Conservation (phyloP, 306 rosid genomes). For the Malus sylvestris region DNA sequence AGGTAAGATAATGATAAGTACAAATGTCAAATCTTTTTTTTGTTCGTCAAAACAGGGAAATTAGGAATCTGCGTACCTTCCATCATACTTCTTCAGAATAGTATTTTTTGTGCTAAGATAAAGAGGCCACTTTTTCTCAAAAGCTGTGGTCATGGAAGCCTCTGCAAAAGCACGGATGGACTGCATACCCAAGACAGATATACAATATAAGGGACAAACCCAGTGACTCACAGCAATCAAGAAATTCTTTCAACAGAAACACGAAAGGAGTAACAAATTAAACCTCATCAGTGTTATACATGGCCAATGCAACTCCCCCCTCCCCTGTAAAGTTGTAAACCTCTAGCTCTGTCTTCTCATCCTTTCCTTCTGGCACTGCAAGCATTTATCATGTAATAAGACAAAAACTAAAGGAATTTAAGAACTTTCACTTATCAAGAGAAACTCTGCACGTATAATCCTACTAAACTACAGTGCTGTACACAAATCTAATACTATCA, state of each 20-base stretch:
- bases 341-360: slow-evolving; percentile 65
- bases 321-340: slow-evolving; percentile 82
- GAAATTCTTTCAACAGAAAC: slow-evolving; percentile 16
- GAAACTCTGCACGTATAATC: not conserved
- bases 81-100: slow-evolving; percentile 96
- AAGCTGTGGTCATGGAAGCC: slow-evolving; percentile 85
- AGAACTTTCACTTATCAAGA: not conserved
- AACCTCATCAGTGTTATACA: slow-evolving; percentile 98
- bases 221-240: slow-evolving; percentile 13
- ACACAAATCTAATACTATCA: not conserved
- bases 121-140: slow-evolving; percentile 92
- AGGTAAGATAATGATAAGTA: not conserved
- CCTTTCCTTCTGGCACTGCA: slow-evolving; percentile 76
- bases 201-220: not conserved
- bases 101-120: slow-evolving; percentile 98
- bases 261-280: slow-evolving; percentile 19
- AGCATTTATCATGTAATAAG: slow-evolving; percentile 6
- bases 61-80: slow-evolving; percentile 57
- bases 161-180: slow-evolving; percentile 89
- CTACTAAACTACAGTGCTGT: not conserved
- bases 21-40: not conserved
- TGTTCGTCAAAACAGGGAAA: not conserved
- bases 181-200: slow-evolving; percentile 34
- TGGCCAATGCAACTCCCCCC: slow-evolving; percentile 87
- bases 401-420: not conserved